A percentile compares a stretch with the other conserved stretches of the same genome.
Evolutionary conservation across 2,329 filamentous ascomycete genomes (phyloP).

Genomic region (Trichoderma breve): DNA sequence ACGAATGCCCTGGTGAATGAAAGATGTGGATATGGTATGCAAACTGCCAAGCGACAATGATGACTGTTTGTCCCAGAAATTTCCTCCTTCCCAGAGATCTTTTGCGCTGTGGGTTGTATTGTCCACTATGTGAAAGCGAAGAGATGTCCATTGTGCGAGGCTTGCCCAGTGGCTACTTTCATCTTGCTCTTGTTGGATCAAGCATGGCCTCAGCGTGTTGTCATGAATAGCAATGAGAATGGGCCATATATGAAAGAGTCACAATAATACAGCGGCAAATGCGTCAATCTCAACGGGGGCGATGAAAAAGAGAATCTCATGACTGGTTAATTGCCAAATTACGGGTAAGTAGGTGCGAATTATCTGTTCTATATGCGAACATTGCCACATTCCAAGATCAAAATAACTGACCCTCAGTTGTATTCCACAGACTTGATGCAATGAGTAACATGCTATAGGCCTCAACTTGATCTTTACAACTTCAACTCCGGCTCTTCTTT

Average conservation of each 20-base stretch:
- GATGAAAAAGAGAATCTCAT: not conserved
- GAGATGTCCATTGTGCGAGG: not conserved
- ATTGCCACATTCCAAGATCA: not conserved
- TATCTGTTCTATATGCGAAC: not conserved
- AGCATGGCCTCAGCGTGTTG: not conserved
- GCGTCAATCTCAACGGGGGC: too few relatives aligned
- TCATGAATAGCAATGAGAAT: not conserved
- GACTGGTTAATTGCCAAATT: not conserved
- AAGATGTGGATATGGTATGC: not conserved
- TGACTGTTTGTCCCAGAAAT: not conserved
- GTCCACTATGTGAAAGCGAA: not conserved
- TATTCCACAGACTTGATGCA: not conserved
- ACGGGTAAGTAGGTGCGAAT: not conserved
- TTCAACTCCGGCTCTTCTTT: not conserved
- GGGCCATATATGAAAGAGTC: not conserved
- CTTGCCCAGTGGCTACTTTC: not conserved
- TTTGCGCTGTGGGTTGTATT: not conserved
- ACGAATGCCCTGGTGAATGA: not conserved
- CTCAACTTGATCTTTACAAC: not conserved
- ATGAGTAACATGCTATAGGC: not conserved
- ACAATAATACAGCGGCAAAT: not conserved
- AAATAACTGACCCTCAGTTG: not conserved
- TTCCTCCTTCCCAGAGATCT: not conserved
- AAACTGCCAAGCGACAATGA: not conserved
- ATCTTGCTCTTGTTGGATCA: not conserved